Conservation (phyloP, 192 early-diverging fungal species). For the Piromyces sp. region DNA sequence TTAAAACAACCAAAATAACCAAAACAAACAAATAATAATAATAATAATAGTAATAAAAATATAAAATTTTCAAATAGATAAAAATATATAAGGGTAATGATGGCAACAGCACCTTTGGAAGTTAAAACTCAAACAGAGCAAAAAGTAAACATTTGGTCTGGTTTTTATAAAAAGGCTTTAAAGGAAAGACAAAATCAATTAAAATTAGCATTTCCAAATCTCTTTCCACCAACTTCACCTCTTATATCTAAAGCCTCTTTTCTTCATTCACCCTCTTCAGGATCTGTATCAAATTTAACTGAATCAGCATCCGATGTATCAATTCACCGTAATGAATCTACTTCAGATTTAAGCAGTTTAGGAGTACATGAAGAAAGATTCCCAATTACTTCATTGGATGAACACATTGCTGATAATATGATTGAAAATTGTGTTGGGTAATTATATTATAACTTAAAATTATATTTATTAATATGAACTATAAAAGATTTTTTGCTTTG, state of each 20-base stretch:
- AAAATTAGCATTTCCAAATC: conserved; percentile 34
- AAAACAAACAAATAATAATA: no score
- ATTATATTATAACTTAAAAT: not conserved
- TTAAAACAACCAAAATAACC: no score
- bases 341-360: conserved; percentile 8
- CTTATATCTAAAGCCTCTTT: conserved; percentile 1
- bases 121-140: not conserved
- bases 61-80: not conserved
- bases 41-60: no score
- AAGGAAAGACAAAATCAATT: conserved; percentile 49
- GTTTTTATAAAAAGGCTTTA: conserved; percentile 60
- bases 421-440: conserved; percentile 60
- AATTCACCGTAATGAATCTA: not conserved
- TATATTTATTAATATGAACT: no score
- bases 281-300: conserved; percentile 12
- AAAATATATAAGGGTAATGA: not conserved
- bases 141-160: conserved; percentile 33
- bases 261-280: conserved; percentile 8
- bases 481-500: no score
- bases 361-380: conserved; percentile 20
- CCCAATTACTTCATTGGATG: conserved; percentile 43
- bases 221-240: conserved; percentile 11
- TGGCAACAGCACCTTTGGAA: not conserved
- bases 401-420: conserved; percentile 56
- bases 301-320: conserved; percentile 9